Conservation (phyloP, 495 filamentous ascomycete species). For the Penicillium pulvis region DNA sequence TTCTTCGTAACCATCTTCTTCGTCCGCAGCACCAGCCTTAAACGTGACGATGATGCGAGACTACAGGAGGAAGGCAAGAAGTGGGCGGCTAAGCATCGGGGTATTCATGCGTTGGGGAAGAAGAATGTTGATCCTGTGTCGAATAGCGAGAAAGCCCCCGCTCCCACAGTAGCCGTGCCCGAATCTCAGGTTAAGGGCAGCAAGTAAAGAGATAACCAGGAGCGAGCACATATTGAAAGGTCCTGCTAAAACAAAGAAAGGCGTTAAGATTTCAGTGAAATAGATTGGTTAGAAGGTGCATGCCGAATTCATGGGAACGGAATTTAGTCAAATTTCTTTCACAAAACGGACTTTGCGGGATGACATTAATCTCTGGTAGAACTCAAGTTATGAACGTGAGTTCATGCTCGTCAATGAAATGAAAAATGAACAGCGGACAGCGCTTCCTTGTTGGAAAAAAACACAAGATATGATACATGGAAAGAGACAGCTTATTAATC, state of each 20-base stretch:
- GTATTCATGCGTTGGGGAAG: conserved; percentile 4
- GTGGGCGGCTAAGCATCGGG: conserved; percentile 8
- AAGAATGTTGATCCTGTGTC: not conserved
- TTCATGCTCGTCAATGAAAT: not conserved
- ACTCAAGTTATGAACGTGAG: not conserved
- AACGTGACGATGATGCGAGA: conserved; percentile 9
- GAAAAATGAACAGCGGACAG: not conserved
- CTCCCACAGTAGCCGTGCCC: not conserved
- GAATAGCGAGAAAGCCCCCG: not conserved
- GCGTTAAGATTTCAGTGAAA: not conserved
- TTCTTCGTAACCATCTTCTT: conserved; percentile 6
- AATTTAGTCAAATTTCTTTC: not conserved
- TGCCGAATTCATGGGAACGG: too few species aligned
- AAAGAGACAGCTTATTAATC: not conserved
- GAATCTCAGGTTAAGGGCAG: not conserved
- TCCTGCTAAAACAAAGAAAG: not conserved
- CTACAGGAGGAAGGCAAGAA: conserved; percentile 10
- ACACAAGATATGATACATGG: not conserved
- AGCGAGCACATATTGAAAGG: not conserved
- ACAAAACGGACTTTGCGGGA: not conserved
- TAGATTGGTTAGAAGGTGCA: not conserved
- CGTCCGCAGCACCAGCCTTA: conserved; percentile 8
- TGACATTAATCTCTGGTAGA: not conserved
- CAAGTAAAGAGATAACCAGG: not conserved
- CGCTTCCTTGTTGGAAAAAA: not conserved